Evolutionary conservation across 2,329 filamentous ascomycete genomes (phyloP).

Genomic region (Cercospora beticola): DNA sequence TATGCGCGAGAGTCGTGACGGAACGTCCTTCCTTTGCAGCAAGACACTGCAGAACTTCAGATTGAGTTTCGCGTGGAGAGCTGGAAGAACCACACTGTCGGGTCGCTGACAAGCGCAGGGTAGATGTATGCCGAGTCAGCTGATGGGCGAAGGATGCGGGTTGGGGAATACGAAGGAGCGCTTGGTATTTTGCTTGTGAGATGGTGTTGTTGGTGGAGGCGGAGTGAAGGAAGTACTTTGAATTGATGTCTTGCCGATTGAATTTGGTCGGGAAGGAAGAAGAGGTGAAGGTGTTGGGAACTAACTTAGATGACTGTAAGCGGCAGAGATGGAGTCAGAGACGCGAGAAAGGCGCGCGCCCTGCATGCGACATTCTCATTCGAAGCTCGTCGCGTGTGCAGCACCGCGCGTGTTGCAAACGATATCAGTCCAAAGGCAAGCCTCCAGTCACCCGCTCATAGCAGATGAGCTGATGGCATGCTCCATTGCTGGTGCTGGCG

Average conservation of each 20-base stretch:
- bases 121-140: constrained; percentile 6
- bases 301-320: background rate
- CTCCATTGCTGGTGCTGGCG: background rate
- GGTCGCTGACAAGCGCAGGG: background rate
- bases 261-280: background rate
- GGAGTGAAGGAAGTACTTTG: background rate
- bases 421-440: background rate
- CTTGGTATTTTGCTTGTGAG: background rate
- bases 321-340: background rate
- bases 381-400: background rate
- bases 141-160: constrained; percentile 2
- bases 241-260: background rate
- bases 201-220: background rate
- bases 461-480: background rate
- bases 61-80: constrained; percentile 12
- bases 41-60: background rate
- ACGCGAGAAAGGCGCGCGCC: background rate
- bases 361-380: background rate
- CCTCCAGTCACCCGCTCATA: background rate
- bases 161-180: background rate
- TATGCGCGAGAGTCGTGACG: background rate
- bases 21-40: background rate
- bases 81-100: background rate
- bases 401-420: background rate
- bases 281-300: background rate